phyloP scores from a whole-genome alignment of 2,329 filamentous ascomycete genomes.

The Teratosphaeria zuluensis region DNA sequence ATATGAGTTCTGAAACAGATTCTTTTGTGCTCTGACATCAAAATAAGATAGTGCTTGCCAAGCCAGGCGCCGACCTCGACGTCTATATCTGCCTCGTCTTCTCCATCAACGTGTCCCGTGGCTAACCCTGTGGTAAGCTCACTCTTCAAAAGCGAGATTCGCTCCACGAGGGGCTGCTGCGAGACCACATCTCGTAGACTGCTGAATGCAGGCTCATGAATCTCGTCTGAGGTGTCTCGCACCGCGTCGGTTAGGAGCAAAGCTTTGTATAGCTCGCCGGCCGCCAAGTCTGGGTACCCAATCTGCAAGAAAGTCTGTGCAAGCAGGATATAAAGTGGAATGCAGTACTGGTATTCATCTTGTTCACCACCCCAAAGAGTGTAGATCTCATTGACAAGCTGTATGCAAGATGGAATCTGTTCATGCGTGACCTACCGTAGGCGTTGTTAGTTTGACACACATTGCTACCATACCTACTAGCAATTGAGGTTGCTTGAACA shows the following conservation, averaged over 20 bases:
- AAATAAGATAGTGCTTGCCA: slow-evolving; percentile 15
- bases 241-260: slow-evolving; percentile 79
- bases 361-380: background rate
- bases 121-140: slow-evolving; percentile 19
- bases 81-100: slow-evolving; percentile 15
- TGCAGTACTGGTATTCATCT: background rate
- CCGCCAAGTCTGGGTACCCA: slow-evolving; percentile 81
- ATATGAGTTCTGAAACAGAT: background rate
- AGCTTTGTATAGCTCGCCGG: slow-evolving; percentile 81
- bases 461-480: background rate
- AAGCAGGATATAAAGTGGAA: slow-evolving; percentile 39
- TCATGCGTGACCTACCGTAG: background rate
- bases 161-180: slow-evolving; percentile 29
- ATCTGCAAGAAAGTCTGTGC: slow-evolving; percentile 62
- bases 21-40: slow-evolving; percentile 9
- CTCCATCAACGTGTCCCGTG: slow-evolving; percentile 7
- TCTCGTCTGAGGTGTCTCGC: slow-evolving; percentile 69
- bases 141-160: slow-evolving; percentile 18
- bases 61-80: slow-evolving; percentile 40
- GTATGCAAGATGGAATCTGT: background rate
- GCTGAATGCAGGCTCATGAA: slow-evolving; percentile 47
- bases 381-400: background rate
- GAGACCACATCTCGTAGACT: slow-evolving; percentile 10
- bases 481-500: background rate
- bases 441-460: background rate